Evolutionary conservation across 306 rosid species (phyloP), one percentile per base, ranked within the genome.

Genomic region (Quercus ilex): DNA sequence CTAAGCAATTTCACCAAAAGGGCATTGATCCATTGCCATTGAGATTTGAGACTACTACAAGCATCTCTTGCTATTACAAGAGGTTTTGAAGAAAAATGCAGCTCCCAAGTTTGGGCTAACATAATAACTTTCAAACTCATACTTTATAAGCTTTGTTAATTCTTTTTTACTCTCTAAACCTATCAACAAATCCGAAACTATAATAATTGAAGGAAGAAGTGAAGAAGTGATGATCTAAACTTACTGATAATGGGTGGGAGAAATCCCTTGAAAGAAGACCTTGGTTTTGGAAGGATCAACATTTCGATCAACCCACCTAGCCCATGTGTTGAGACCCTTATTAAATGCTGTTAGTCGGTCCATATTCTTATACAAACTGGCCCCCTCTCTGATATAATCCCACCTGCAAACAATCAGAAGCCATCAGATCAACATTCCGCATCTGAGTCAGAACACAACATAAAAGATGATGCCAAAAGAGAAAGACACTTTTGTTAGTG

Each of bases 201-300:
- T 35, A 30, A n/a, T 15, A 65, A 31, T 26, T 18, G 5, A 23
- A 62, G 69, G 5, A 57, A 60, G 15, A 52, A n/a, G 75, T 1
- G 4, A 56, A 59, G 14, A 51, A n/a, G 76, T 1, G 14, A 67
- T 70, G 30, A 58, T 72, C 43, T 78, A 17, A 2, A 83, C 98
- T 93, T 89, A 95, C 99, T 71, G 79, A 74, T 91, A 93, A 79
- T 95, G 99, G 46, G 99, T 95, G 8, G 99, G 99, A 76, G 99
- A 95, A 75, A 95, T 91, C 67, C 98, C 98, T 71, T 95, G 99
- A 78, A 95, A 93, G 92, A 93, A 89, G 30, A 90, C 91, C 80
- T 85, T 91, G 65, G 99, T 95, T 74, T 83, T 88, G 60, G 91
- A 14, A 35, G 98, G 78, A 65, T 95, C 88, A n/a, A 95, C 90